Conservation (phyloP, 139 green algal species). For the Chlamydomonas incerta region DNA sequence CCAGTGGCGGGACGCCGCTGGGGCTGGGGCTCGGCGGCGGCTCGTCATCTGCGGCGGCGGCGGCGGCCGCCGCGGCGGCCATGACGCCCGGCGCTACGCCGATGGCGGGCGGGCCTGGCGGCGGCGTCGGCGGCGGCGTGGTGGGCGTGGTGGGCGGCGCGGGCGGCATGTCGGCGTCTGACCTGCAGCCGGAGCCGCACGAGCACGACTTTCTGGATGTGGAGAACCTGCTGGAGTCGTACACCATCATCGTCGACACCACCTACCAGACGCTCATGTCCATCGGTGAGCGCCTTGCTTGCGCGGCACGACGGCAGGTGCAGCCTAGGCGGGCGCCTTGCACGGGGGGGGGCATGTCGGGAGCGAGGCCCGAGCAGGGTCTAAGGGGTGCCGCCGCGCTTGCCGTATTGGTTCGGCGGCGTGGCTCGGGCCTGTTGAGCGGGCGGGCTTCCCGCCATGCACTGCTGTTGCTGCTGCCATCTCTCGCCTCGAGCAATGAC, state of each 20-base stretch:
- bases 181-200: background rate
- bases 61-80: background rate
- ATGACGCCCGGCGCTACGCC: background rate
- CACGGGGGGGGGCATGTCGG: too few species aligned
- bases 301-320: too few species aligned
- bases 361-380: too few species aligned
- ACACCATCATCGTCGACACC: conserved; percentile 76
- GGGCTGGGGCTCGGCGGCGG: background rate
- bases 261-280: conserved; percentile 77
- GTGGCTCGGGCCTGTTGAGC: too few species aligned
- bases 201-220: conserved; percentile 69
- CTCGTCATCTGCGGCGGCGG: background rate
- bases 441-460: too few species aligned
- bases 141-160: background rate
- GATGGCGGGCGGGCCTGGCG: background rate
- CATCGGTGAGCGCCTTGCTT: conserved; percentile 46
- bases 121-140: background rate
- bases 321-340: too few species aligned
- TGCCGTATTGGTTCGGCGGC: too few species aligned
- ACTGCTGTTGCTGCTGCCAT: too few species aligned
- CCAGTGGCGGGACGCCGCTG: too few species aligned
- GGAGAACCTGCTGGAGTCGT: conserved; percentile 74
- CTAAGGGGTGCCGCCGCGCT: too few species aligned
- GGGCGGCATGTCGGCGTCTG: background rate
- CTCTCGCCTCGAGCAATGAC: too few species aligned